A percentile compares a stretch with the other conserved stretches of the same genome.
Conservation (phyloP, 495 filamentous ascomycete species). For the Podospora conica region DNA sequence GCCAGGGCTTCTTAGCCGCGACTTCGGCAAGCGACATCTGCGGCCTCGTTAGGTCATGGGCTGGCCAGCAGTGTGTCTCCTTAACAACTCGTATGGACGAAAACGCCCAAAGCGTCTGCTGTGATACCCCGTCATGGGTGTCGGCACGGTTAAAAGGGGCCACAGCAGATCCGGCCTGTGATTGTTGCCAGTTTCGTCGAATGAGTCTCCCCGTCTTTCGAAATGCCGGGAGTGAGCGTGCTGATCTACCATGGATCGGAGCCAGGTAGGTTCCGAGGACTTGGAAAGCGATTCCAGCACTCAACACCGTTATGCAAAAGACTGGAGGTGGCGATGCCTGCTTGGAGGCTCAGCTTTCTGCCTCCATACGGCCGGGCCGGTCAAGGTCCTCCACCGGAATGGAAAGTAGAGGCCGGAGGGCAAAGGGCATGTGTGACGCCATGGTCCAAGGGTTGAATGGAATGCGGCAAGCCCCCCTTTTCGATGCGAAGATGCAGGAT, state of each 20-base stretch:
- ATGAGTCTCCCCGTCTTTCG: neutral
- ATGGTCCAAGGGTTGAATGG: neutral
- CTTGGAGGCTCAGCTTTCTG: neutral
- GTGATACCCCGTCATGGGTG: neutral
- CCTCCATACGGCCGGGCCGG: neutral
- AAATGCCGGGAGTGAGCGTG: neutral
- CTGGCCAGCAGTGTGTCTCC: neutral
- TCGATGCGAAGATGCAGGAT: neutral
- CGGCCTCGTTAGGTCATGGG: neutral
- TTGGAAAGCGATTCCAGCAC: neutral
- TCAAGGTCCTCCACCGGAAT: no score
- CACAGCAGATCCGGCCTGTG: neutral
- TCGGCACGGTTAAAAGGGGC: conserved; percentile 2
- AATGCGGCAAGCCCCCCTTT: neutral
- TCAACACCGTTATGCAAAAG: neutral
- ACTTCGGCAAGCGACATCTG: neutral
- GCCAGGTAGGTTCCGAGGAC: neutral
- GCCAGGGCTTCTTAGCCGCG: neutral
- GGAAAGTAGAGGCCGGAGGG: neutral
- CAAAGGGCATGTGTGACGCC: neutral
- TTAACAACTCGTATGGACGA: conserved; percentile 1
- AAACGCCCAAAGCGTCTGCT: neutral
- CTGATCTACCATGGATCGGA: neutral
- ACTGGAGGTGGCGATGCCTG: neutral
- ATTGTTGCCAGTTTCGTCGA: neutral